phyloP scores from a whole-genome alignment of 768 basidiomycete genomes.

The Mrakia frigida region DNA sequence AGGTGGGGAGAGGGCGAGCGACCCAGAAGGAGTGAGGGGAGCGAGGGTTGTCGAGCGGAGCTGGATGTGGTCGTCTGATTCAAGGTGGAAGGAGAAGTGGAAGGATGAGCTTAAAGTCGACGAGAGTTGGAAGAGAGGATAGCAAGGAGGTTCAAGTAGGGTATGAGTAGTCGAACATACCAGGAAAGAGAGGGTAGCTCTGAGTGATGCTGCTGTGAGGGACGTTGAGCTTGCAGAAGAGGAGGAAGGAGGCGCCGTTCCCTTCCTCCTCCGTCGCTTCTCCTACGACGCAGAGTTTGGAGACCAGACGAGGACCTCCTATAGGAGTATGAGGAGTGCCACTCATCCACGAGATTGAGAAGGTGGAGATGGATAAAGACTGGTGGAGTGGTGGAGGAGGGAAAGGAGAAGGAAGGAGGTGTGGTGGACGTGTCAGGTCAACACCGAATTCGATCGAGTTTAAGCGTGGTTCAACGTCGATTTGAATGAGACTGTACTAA shows the following conservation, averaged over 20 bases:
- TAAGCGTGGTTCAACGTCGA: too few species aligned
- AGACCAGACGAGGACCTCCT: constrained; percentile 13
- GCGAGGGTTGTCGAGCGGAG: constrained; percentile 16
- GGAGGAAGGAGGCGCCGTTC: constrained; percentile 2
- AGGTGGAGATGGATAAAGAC: neutral
- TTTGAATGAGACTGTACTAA: too few species aligned
- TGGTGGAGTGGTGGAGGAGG: neutral
- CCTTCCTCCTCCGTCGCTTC: neutral
- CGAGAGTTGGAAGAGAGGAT: neutral
- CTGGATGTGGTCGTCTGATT: constrained; percentile 10
- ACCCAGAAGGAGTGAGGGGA: constrained; percentile 1
- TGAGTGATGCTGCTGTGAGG: neutral
- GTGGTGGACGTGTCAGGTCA: too few species aligned
- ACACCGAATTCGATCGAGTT: too few species aligned
- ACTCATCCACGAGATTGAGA: neutral
- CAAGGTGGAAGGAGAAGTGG: neutral
- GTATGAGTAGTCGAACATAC: neutral
- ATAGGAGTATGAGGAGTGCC: neutral
- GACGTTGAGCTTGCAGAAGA: constrained; percentile 3
- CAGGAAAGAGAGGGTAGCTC: constrained; percentile 27
- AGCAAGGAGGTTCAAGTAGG: neutral
- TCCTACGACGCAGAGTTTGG: constrained; percentile 25
- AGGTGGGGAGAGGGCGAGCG: constrained; percentile 5
- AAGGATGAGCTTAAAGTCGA: neutral
- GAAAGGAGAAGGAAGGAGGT: neutral